Evolutionary conservation across 257 asterid species (phyloP).

Genomic region (Coffea canephora): DNA sequence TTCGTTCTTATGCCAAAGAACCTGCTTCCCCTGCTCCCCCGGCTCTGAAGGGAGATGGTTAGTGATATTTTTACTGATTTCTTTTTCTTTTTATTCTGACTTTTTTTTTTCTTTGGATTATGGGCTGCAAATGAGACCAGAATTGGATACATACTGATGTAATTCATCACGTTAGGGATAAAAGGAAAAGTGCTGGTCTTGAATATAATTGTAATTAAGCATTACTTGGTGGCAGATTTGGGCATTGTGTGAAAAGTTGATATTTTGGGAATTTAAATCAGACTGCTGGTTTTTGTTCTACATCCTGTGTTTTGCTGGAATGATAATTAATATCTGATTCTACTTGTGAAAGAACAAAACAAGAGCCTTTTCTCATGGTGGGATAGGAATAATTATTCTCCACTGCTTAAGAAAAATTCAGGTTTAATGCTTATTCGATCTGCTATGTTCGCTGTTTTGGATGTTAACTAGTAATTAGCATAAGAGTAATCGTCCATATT

Average conservation of each 20-base stretch:
- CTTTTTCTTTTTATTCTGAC: not conserved
- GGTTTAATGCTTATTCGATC: not conserved
- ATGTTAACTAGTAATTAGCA: not conserved
- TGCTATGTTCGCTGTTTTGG: not conserved
- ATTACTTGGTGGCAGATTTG: not conserved
- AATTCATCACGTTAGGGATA: not conserved
- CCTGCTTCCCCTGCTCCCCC: not conserved
- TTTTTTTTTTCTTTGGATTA: not conserved
- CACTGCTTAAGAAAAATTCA: not conserved
- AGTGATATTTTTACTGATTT: not conserved
- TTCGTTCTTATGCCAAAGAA: slow-evolving; percentile 3
- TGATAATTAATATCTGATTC: not conserved
- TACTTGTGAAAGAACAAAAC: no score
- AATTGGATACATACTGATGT: not conserved
- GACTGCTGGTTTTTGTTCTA: not conserved
- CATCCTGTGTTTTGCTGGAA: not conserved
- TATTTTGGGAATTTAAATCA: no score
- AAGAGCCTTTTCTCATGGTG: no score
- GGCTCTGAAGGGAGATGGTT: slow-evolving; percentile 10
- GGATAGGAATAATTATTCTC: no score
- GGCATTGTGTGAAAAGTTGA: not conserved
- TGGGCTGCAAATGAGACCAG: not conserved
- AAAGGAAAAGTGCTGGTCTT: not conserved
- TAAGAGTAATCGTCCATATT: not conserved
- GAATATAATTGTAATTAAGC: not conserved